phyloP scores from a whole-genome alignment of 345 rosid species.

The Ceriops tagal region DNA sequence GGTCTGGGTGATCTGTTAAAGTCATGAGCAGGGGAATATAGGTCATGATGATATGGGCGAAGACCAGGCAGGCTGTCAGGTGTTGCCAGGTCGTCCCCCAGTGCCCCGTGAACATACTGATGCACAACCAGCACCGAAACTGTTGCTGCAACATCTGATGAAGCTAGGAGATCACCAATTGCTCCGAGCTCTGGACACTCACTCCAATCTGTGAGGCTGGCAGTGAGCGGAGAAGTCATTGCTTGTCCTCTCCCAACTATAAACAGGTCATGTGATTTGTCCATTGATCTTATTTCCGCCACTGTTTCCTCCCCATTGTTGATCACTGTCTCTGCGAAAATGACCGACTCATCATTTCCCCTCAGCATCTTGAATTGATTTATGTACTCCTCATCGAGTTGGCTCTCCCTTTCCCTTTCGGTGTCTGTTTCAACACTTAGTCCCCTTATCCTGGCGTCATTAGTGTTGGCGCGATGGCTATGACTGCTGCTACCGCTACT shows the following conservation, averaged over 20 bases:
- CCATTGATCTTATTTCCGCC: slow-evolving; percentile 64
- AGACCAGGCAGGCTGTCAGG: background rate
- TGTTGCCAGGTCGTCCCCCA: slow-evolving; percentile 16
- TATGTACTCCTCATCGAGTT: slow-evolving; percentile 54
- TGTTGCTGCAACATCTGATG: slow-evolving; percentile 78
- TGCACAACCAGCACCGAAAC: slow-evolving; percentile 85
- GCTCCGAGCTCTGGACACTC: slow-evolving; percentile 98
- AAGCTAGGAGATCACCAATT: slow-evolving; percentile 87
- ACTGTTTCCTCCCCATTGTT: slow-evolving; percentile 88
- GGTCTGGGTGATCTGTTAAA: no score
- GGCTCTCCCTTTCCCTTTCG: slow-evolving; percentile 38
- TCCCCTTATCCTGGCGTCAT: slow-evolving; percentile 5
- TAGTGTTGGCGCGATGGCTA: no score
- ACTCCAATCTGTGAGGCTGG: slow-evolving; percentile 96
- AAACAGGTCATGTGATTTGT: slow-evolving; percentile 64
- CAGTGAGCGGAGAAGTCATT: slow-evolving; percentile 62
- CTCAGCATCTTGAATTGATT: slow-evolving; percentile 48
- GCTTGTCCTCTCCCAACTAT: slow-evolving; percentile 93
- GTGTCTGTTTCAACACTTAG: slow-evolving; percentile 29
- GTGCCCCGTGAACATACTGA: slow-evolving; percentile 46
- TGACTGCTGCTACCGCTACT: no score
- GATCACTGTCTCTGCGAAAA: slow-evolving; percentile 47
- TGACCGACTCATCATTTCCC: slow-evolving; percentile 39
- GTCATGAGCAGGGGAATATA: no score
- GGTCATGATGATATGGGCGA: no score